A percentile compares a stretch with the other conserved stretches of the same genome.
Conservation (phyloP, 1,139 yeast species). For the Suhomyces coccinellae region DNA sequence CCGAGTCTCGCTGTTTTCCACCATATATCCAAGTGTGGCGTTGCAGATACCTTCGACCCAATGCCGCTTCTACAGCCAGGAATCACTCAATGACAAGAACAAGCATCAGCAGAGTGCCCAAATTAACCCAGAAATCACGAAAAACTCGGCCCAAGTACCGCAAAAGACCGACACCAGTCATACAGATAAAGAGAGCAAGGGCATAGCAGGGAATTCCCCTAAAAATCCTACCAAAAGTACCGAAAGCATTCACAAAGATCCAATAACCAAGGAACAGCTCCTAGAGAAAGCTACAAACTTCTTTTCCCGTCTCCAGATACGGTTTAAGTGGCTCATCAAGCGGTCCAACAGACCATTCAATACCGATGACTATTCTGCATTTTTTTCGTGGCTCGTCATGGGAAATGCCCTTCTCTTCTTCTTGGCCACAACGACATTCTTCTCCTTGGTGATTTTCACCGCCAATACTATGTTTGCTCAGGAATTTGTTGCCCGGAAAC, state of each 20-base stretch:
- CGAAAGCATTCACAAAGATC: background rate
- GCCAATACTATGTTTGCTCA: slow-evolving; percentile 88
- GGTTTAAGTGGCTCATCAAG: slow-evolving; percentile 70
- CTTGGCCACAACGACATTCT: slow-evolving; percentile 86
- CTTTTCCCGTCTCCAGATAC: slow-evolving; percentile 52
- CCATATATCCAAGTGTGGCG: background rate
- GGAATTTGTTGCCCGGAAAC: slow-evolving; percentile 76
- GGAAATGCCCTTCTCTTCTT: slow-evolving; percentile 79
- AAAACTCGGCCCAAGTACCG: too few species aligned
- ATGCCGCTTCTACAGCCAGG: background rate
- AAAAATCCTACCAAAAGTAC: background rate
- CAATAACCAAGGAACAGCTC: slow-evolving; percentile 49
- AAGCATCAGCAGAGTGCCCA: background rate
- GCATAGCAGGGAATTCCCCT: background rate
- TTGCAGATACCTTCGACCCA: background rate
- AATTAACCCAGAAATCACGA: background rate
- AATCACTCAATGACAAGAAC: background rate
- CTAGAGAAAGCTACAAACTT: slow-evolving; percentile 52
- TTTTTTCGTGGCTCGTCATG: slow-evolving; percentile 86
- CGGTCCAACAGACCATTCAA: slow-evolving; percentile 65
- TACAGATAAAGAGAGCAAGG: too few species aligned
- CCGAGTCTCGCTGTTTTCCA: background rate
- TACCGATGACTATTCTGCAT: slow-evolving; percentile 85
- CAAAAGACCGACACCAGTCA: too few species aligned
- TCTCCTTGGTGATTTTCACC: slow-evolving; percentile 74